Base-by-base conservation (phyloP, 768 basidiomycete species). In the Collybiopsis luxurians region DNA sequence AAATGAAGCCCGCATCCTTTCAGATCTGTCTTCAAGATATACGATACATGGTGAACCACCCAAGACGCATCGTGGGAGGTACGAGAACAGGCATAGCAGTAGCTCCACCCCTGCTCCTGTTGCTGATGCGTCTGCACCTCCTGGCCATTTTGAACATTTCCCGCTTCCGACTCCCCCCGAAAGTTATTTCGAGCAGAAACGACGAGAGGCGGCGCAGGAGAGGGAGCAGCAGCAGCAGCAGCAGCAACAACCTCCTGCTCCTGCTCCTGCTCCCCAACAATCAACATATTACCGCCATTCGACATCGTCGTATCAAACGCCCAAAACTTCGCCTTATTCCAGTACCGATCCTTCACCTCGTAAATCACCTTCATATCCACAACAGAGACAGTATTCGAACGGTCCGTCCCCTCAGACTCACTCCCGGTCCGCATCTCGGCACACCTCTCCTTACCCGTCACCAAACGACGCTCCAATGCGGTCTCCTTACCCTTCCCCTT, bases 121-220 rank as follows among this genome's bases (percentile, higher is more conserved):
- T 15, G 26, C 48, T 21, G 36, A 34, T 36, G 34, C 50, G 15
- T 34, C 50, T 21, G 21, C 36, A 21, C 24, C 50, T 31, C 17
- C n/a, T 12, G 38, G 23, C 19, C 31, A 11, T 12, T 51, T 51
- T 15, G 50, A 54, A 7, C 53, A 26, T 44, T 54, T 54, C 17
- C 53, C 53, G n/a, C 53, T 54, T 19, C 53, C 53, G 39, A 45
- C 40, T 30, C 53, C 53, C 2, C 53, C 53, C 4, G 53, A 54
- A 15, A 31, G 40, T 11, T 44, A 26, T 15, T 28, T 54, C n/a
- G 53, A 54, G 27, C 26, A 45, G 24, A 54, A 36, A 31, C 26
- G 53, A 27, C 26, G 26, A 26, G 53, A 54, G 1, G 50, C 34
- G 19, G 24, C 10, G 24, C 12, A 51, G 36, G 36, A 31, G 2